Conservation (phyloP, 441 rosid genomes). For the Capsella rubella region DNA sequence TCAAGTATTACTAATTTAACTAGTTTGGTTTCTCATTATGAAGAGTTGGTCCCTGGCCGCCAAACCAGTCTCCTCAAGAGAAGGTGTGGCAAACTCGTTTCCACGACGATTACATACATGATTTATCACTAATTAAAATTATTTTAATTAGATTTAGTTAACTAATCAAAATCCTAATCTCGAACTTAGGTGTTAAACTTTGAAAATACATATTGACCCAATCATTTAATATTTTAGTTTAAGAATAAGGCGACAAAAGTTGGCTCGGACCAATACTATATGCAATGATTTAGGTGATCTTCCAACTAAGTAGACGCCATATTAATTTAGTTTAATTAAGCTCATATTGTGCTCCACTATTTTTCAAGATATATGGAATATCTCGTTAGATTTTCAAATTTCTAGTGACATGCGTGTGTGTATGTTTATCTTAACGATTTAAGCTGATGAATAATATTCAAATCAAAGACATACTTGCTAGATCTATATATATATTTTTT, state of each 20-base stretch:
- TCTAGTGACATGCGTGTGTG: neutral
- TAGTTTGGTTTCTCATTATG: constrained; percentile 6
- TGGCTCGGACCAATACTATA: constrained; percentile 8
- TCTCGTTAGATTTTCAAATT: constrained; percentile 1
- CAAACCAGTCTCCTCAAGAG: constrained; percentile 35
- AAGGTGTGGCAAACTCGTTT: constrained; percentile 41
- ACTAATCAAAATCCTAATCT: constrained; percentile 5
- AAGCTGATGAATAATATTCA: neutral
- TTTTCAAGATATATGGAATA: neutral
- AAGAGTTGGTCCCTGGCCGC: constrained; percentile 39
- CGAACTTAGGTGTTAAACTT: constrained; percentile 11
- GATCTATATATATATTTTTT: neutral
- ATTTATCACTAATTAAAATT: neutral
- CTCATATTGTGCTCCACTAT: neutral
- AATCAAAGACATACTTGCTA: neutral
- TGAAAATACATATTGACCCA: constrained; percentile 4
- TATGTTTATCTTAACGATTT: too few species aligned
- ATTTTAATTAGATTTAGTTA: neutral
- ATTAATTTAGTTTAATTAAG: too few species aligned
- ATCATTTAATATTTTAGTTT: constrained; percentile 6
- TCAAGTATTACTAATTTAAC: neutral
- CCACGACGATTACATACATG: constrained; percentile 31
- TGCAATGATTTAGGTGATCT: constrained; percentile 33
- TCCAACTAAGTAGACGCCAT: neutral
- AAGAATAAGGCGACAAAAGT: constrained; percentile 13